Conservation (phyloP, 768 basidiomycete genomes). For the Inosperma sp. region DNA sequence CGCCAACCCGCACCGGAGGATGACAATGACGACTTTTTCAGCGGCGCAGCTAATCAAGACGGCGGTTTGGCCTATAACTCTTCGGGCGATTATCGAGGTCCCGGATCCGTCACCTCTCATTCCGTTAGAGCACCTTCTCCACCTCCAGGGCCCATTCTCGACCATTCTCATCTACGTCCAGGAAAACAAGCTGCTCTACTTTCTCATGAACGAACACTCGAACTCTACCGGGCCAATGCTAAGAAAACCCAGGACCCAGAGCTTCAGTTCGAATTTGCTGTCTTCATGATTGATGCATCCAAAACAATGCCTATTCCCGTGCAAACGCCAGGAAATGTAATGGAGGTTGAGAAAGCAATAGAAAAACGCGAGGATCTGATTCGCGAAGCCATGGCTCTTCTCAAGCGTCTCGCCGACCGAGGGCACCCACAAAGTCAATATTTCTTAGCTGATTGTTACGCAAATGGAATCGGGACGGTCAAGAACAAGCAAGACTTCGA, state of each 20-base stretch:
- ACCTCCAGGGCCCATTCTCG: constrained; percentile 65
- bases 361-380: constrained; percentile 86
- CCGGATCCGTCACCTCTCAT: constrained; percentile 44
- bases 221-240: constrained; percentile 95
- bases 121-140: constrained; percentile 67
- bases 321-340: constrained; percentile 64
- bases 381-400: constrained; percentile 79
- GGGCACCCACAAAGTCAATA: constrained; percentile 95
- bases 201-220: constrained; percentile 92
- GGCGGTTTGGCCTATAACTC: constrained; percentile 31
- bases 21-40: constrained; percentile 46
- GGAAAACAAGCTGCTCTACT: constrained; percentile 91
- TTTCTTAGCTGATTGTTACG: constrained; percentile 96
- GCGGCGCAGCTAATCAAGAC: constrained; percentile 30
- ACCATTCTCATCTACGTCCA: constrained; percentile 89
- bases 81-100: constrained; percentile 27
- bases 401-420: constrained; percentile 89
- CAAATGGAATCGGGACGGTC: constrained; percentile 94
- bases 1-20: constrained; percentile 42
- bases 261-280: constrained; percentile 95
- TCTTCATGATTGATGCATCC: constrained; percentile 97
- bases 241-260: constrained; percentile 99
- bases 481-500: constrained; percentile 95
- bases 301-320: constrained; percentile 80
- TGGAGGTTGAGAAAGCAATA: constrained; percentile 74